Base-by-base conservation (phyloP, 345 rosid species). In the Jatropha curcas region DNA sequence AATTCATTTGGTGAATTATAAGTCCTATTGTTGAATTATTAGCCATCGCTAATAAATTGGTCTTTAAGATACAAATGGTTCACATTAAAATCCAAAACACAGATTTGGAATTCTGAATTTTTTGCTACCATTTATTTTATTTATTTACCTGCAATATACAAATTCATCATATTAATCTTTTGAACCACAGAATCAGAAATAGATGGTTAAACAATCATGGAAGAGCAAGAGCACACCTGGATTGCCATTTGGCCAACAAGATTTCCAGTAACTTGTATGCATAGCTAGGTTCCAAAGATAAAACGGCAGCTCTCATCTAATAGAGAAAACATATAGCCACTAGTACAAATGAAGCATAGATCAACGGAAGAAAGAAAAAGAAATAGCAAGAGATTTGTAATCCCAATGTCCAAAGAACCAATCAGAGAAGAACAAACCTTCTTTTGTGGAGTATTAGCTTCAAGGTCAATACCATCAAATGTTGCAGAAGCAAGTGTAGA, bases 221-320 rank as follows among this genome's bases (percentile, higher is more conserved):
- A 66, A 66, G 35, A 43, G 31, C 62, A 61, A 79, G 76, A 78
- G 57, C 80, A 68, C 72, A 95, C 99, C 97, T 90, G 45, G 98
- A 89, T 76, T 91, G 88, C 97, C 97, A 95, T 86, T 80, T 71
- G 60, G 72, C 71, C 73, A 91, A 77, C 86, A 95, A 84, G 79
- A 73, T 67, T 75, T 87, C 91, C 73, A 95, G 84, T 59, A 90
- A 87, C 77, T 88, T 83, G 71, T 72, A 78, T 17, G 94, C 98
- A 63, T 87, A 79, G 75, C 83, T 69, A 28, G 92, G 86, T 77
- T 70, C 80, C 93, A 91, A 83, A 60, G 98, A 83, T 80, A 80
- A 73, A 77, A 95, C 83, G 58, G 86, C 73, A 64, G 88, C 82
- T 83, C 87, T 88, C 76, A 95, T 84, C 98, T 95, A 84, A 69